Evolutionary conservation across 169 alveolate species (phyloP), one percentile per base, ranked within the genome.

Genomic region (Eimeria necatrix): DNA sequence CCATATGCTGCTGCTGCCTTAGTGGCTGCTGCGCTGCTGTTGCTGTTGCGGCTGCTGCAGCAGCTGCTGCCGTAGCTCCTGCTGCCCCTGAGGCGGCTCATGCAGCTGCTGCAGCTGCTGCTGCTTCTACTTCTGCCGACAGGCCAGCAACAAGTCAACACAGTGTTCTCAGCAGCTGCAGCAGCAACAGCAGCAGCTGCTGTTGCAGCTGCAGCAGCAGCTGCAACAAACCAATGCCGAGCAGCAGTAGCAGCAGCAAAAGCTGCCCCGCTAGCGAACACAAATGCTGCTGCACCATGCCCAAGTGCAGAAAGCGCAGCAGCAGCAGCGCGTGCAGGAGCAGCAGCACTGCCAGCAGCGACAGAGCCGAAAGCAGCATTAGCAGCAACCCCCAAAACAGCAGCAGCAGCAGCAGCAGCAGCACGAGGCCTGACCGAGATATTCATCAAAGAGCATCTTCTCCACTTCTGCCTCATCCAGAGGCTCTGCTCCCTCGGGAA

Each of bases 401-500:
- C 20, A 20, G 20, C 18, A 61, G 18, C 18, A 61, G 20, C 18
- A 20, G 18, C 20, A 20, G 18, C n/a, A n/a, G n/a, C n/a, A n/a
- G n/a, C n/a, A n/a, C n/a, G 9, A 14, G 5, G 64, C 18, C 60
- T 2, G 10, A 91, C 95, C 95, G 49, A 91, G 91, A 24, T 26
- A 68, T 46, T 91, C 95, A 61, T 91, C 95, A 53, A 91, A 91
- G 12, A 91, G 88, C 95, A 91, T 91, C 61, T 73, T 5, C 59
- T 91, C 95, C 6, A 91, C 32, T 91, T 91, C 95, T 3, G 92
- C 91, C 16, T 18, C 91, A 59, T 73, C 71, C 51, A 91, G 90
- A 3, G 95, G 95, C 80, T 91, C 95, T 24, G 7, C 49, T 3
- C 89, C 94, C 26, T 64, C 76, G 41, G 41, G 41, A 5, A 9